phyloP scores from a whole-genome alignment of 2,329 filamentous ascomycete genomes.

The Xylariomycetidae sp. region DNA sequence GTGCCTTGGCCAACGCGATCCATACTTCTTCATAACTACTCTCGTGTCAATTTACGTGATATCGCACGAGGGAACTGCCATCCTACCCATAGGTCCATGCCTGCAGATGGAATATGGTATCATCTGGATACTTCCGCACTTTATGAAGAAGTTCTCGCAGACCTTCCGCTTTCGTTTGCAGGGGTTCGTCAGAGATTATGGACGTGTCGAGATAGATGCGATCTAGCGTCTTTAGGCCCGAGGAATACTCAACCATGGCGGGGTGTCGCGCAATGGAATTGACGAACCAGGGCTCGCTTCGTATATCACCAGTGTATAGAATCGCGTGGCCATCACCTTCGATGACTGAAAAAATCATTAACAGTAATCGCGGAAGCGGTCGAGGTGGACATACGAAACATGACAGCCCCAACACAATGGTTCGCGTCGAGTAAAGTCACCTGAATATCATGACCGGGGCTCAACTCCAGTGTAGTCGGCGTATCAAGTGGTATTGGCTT shows the following conservation, averaged over 20 bases:
- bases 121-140: slow-evolving; percentile 60
- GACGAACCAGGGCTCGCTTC: slow-evolving; percentile 84
- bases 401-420: slow-evolving; percentile 83
- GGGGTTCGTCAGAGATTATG: slow-evolving; percentile 46
- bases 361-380: not conserved
- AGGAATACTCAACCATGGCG: slow-evolving; percentile 67
- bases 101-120: slow-evolving; percentile 79
- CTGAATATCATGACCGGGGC: slow-evolving; percentile 61
- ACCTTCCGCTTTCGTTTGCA: slow-evolving; percentile 67
- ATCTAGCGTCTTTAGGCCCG: slow-evolving; percentile 63
- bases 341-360: slow-evolving; percentile 50
- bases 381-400: slow-evolving; percentile 60
- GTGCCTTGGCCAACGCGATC: slow-evolving; percentile 68
- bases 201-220: slow-evolving; percentile 89
- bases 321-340: slow-evolving; percentile 69
- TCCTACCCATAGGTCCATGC: slow-evolving; percentile 77
- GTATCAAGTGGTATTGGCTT: slow-evolving; percentile 80
- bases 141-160: slow-evolving; percentile 68
- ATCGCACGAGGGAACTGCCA: not conserved
- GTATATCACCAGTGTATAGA: slow-evolving; percentile 84
- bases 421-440: slow-evolving; percentile 90
- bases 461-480: slow-evolving; percentile 70
- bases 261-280: slow-evolving; percentile 68
- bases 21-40: slow-evolving; percentile 80
- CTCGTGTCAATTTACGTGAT: not conserved